These are phyloP conservation scores for Climacium dendroides DNA, from an alignment of 225 moss, liverwort and hornwort genomes.

Conservation along the genomic window DNA sequence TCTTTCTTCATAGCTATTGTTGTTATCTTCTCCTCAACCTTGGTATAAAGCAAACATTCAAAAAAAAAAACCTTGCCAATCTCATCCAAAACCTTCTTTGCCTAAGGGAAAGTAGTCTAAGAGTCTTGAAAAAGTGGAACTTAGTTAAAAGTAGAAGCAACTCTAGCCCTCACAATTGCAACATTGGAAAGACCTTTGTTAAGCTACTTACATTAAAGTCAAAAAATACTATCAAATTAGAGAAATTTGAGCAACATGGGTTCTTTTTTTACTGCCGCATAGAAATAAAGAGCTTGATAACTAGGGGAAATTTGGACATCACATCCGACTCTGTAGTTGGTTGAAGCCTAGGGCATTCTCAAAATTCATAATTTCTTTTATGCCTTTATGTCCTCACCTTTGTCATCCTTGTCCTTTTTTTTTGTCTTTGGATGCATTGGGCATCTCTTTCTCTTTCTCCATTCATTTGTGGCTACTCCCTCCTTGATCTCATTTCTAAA, in stretches of 20 bases:
- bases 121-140: background rate
- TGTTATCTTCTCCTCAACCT: background rate
- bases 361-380: rapidly evolving
- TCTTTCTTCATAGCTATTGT: background rate
- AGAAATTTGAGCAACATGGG: background rate
- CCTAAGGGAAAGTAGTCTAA: too few relatives aligned
- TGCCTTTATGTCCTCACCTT: rapidly evolving
- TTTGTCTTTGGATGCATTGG: background rate
- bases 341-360: background rate
- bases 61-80: rapidly evolving
- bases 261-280: rapidly evolving
- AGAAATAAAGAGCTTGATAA: too few relatives aligned
- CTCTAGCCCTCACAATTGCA: background rate
- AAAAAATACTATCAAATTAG: rapidly evolving
- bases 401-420: background rate
- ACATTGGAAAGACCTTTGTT: rapidly evolving
- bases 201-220: background rate
- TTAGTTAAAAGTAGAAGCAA: rapidly evolving
- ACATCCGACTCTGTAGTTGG: rapidly evolving
- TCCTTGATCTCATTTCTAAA: background rate
- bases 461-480: rapidly evolving
- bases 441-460: background rate
- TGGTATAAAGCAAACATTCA: background rate
- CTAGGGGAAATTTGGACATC: too few relatives aligned
- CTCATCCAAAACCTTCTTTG: background rate